These are phyloP conservation scores for Mycothermus thermophilus DNA, from an alignment of 495 filamentous ascomycete species.

Conservation along the genomic window DNA sequence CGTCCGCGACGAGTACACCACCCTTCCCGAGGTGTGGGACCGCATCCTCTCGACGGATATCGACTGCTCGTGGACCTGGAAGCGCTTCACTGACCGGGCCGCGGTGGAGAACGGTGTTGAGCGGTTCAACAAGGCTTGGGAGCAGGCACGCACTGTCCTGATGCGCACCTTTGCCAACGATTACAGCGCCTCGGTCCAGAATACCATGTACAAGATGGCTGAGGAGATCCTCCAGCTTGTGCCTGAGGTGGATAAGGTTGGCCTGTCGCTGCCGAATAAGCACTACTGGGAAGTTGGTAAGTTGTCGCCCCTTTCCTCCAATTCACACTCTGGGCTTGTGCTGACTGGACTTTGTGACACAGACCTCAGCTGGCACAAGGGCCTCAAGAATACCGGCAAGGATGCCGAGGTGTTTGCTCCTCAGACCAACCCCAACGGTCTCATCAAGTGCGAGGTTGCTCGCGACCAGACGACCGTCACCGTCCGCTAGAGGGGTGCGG, in stretches of 20 bases:
- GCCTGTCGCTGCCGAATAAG: slow-evolving; percentile 88
- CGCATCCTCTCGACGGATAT: slow-evolving; percentile 91
- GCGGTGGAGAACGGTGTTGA: slow-evolving; percentile 51
- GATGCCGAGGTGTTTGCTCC: slow-evolving; percentile 93
- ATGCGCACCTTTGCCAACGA: slow-evolving; percentile 88
- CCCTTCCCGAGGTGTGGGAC: slow-evolving; percentile 79
- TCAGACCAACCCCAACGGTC: slow-evolving; percentile 81
- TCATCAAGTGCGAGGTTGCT: slow-evolving; percentile 88
- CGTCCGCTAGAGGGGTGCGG: too few relatives aligned
- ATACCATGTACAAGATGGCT: slow-evolving; percentile 97
- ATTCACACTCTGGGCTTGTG: too few relatives aligned
- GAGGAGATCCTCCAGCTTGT: slow-evolving; percentile 70
- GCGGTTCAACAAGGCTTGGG: slow-evolving; percentile 67
- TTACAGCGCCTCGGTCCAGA: slow-evolving; percentile 82
- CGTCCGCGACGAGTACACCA: slow-evolving; percentile 83
- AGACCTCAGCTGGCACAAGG: slow-evolving; percentile 97
- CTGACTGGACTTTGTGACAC: slow-evolving; percentile 2
- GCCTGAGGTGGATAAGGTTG: slow-evolving; percentile 55
- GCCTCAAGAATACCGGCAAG: slow-evolving; percentile 89
- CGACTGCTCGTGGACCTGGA: slow-evolving; percentile 75
- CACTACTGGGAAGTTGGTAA: slow-evolving; percentile 97
- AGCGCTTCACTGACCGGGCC: slow-evolving; percentile 46
- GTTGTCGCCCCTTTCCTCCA: too few relatives aligned
- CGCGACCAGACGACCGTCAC: too few relatives aligned
- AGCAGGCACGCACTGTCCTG: slow-evolving; percentile 62